These are phyloP conservation scores for Dothideomycetes sp. DNA, from an alignment of 2,329 filamentous ascomycete species.

Conservation along the genomic window DNA sequence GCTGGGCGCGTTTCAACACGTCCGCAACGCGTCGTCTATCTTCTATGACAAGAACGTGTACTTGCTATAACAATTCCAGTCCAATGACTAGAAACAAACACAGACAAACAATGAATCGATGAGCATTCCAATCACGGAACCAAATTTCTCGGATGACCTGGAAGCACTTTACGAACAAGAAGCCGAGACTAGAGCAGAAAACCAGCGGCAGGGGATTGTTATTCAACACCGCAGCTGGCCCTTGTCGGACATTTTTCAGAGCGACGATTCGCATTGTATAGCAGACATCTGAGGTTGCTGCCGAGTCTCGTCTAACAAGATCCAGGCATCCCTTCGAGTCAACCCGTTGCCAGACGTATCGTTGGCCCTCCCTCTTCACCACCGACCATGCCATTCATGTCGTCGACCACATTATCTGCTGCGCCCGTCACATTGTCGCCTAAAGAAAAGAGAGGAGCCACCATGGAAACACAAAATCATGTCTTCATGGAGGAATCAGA, in stretches of 20 bases:
- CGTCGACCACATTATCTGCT: conserved; percentile 46
- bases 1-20: too few relatives aligned
- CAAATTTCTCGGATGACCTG: conserved; percentile 22
- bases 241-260: conserved; percentile 38
- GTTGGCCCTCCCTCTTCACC: conserved; percentile 31
- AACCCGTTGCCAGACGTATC: conserved; percentile 4
- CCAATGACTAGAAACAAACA: too few relatives aligned
- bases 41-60: too few relatives aligned
- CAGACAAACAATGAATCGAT: conserved; percentile 6
- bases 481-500: conserved; percentile 33
- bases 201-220: conserved; percentile 37
- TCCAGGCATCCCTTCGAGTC: conserved; percentile 2
- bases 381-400: conserved; percentile 54
- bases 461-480: conserved; percentile 27
- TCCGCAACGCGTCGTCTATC: too few relatives aligned
- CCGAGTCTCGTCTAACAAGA: neutral
- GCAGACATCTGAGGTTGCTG: neutral
- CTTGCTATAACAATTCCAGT: too few relatives aligned
- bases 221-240: conserved; percentile 45
- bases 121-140: neutral
- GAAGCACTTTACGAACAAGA: conserved; percentile 36
- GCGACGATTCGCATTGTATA: conserved; percentile 26
- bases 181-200: conserved; percentile 35
- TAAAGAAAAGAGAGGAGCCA: conserved; percentile 27
- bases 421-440: conserved; percentile 24